phyloP scores from a whole-genome alignment of 2,329 filamentous ascomycete genomes.

The Talaromyces sp. region DNA sequence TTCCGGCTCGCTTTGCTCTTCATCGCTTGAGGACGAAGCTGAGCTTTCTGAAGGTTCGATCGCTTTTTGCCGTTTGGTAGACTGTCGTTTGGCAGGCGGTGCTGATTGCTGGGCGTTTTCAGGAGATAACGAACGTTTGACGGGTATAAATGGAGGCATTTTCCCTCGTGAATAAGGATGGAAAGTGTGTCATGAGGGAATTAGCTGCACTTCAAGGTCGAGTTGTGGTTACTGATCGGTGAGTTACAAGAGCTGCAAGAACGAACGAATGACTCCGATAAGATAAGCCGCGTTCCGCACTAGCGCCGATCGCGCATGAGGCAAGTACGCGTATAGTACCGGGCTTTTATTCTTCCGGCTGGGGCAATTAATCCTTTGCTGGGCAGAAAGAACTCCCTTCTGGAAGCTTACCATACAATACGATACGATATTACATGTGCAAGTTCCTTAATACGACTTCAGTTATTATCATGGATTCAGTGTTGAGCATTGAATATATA shows the following conservation, averaged over 20 bases:
- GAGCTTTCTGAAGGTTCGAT: conserved; percentile 19
- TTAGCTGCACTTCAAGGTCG: background rate
- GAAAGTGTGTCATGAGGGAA: background rate
- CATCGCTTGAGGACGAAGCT: conserved; percentile 34
- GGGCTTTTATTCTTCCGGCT: background rate
- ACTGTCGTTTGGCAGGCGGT: conserved; percentile 30
- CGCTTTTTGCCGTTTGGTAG: conserved; percentile 19
- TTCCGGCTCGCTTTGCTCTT: conserved; percentile 16
- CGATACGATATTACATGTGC: no score
- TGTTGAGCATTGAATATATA: background rate
- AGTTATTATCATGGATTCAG: background rate
- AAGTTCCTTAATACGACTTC: background rate
- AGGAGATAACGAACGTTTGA: conserved; percentile 33
- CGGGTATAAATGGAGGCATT: conserved; percentile 45
- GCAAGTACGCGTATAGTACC: background rate
- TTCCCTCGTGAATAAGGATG: background rate
- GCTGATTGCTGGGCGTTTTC: conserved; percentile 24
- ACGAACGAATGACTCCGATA: background rate
- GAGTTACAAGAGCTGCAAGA: background rate
- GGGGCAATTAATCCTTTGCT: background rate
- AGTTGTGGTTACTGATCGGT: background rate
- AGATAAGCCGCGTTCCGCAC: background rate
- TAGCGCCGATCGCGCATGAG: background rate
- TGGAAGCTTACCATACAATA: no score
- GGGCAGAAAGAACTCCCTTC: no score